Conservation (phyloP, 2,329 filamentous ascomycete species). For the Xylaria sp. region DNA sequence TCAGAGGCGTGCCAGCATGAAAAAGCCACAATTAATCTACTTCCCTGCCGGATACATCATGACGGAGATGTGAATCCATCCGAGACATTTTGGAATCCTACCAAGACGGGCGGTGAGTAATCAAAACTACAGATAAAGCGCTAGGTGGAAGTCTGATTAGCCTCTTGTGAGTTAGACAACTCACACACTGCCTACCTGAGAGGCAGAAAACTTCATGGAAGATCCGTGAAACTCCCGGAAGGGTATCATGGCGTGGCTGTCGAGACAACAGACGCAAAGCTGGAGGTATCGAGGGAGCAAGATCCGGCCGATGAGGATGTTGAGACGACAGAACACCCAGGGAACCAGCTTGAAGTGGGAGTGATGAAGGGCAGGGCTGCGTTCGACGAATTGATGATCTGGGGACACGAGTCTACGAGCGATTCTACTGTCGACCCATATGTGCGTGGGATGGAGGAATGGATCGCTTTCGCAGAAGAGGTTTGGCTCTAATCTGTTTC, state of each 20-base stretch:
- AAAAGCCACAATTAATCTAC: conserved; percentile 56
- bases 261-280: conserved; percentile 50
- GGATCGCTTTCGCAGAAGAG: conserved; percentile 74
- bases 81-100: conserved; percentile 73
- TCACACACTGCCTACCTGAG: conserved; percentile 71
- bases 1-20: conserved; percentile 22
- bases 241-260: conserved; percentile 71
- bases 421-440: conserved; percentile 70
- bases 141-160: conserved; percentile 9
- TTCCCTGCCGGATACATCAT: conserved; percentile 82
- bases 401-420: conserved; percentile 76
- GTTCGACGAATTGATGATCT: conserved; percentile 81
- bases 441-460: conserved; percentile 77
- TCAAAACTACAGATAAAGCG: not conserved
- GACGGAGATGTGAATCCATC: conserved; percentile 71
- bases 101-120: conserved; percentile 51
- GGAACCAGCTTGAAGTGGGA: conserved; percentile 55
- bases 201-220: conserved; percentile 78
- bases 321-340: conserved; percentile 52
- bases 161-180: conserved; percentile 48
- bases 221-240: conserved; percentile 68
- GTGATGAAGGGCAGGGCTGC: conserved; percentile 66
- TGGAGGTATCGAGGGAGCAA: conserved; percentile 35
- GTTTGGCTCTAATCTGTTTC: conserved; percentile 46
- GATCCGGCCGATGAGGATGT: conserved; percentile 43